These are phyloP conservation scores for Hyphopichia wangnamkhiaoensis DNA, from an alignment of 1,139 yeast species.

Conservation along the genomic window DNA sequence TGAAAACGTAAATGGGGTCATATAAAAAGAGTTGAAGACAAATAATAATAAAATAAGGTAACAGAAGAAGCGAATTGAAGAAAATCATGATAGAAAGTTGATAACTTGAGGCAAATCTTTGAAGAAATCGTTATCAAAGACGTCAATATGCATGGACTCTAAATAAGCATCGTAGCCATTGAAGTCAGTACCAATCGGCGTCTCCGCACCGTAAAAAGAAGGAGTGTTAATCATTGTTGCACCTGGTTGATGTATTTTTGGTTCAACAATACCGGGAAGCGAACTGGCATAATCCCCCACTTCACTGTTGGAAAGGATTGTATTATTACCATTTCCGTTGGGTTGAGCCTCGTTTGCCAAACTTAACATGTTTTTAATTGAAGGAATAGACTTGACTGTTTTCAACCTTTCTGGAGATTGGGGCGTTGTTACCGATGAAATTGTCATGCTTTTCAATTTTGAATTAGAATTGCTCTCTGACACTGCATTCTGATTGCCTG, in stretches of 20 bases:
- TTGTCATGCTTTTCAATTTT: too few species aligned
- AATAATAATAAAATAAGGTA: too few species aligned
- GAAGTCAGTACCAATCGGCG: neutral
- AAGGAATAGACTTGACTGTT: conserved; percentile 5
- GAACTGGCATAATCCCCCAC: neutral
- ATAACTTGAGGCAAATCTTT: conserved; percentile 28
- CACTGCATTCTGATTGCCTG: too few species aligned
- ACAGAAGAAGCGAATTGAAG: too few species aligned
- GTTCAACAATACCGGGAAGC: neutral
- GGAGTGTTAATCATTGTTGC: neutral
- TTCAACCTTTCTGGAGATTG: neutral
- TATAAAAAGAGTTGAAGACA: too few species aligned
- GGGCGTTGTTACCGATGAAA: neutral
- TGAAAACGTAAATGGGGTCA: too few species aligned
- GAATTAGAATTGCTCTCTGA: too few species aligned
- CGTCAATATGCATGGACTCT: conserved; percentile 31
- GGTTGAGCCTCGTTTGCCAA: neutral
- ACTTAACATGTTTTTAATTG: conserved; percentile 6
- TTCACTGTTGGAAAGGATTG: too few species aligned
- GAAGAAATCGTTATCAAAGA: conserved; percentile 32
- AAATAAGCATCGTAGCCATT: conserved; percentile 24
- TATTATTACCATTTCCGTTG: too few species aligned
- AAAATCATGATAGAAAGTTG: conserved; percentile 12
- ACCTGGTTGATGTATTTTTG: neutral
- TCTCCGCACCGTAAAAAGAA: too few species aligned